A percentile compares a stretch with the other conserved stretches of the same genome.
These are phyloP conservation scores for Trypethelium eluteriae DNA, from an alignment of 495 filamentous ascomycete genomes.

Conservation along the genomic window DNA sequence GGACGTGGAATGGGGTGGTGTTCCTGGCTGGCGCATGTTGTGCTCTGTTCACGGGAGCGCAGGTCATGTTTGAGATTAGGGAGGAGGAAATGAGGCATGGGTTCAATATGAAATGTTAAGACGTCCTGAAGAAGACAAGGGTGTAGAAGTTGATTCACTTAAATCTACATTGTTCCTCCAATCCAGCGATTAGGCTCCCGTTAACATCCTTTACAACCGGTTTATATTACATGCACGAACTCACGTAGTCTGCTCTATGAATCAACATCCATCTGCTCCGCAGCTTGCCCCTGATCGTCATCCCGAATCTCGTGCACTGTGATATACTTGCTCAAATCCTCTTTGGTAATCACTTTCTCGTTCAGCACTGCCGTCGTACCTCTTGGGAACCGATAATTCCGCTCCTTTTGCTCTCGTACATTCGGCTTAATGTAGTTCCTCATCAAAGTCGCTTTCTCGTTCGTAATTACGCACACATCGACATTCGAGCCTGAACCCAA, in stretches of 20 bases:
- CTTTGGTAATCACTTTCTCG: constrained; percentile 84
- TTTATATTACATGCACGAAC: constrained; percentile 1
- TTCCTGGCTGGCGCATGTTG: constrained; percentile 65
- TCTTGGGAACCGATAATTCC: constrained; percentile 79
- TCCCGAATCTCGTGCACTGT: constrained; percentile 75
- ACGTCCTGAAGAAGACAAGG: not conserved
- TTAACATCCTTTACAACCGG: not conserved
- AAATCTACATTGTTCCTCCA: not conserved
- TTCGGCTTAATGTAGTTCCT: constrained; percentile 90
- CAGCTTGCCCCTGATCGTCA: constrained; percentile 48
- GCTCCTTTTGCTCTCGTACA: constrained; percentile 79
- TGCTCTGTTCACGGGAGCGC: constrained; percentile 73
- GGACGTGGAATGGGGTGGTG: constrained; percentile 62
- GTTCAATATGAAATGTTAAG: constrained; percentile 76
- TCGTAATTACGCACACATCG: constrained; percentile 88
- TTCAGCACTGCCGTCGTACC: constrained; percentile 91
- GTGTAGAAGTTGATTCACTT: not conserved
- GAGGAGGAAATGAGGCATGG: constrained; percentile 75
- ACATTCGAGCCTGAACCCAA: constrained; percentile 95
- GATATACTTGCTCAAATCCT: constrained; percentile 91
- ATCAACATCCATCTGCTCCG: constrained; percentile 95
- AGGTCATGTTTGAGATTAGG: constrained; percentile 94
- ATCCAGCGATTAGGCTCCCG: not conserved
- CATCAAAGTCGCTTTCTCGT: constrained; percentile 84
- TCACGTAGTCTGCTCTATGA: constrained; percentile 36